Conservation (phyloP, 2,329 filamentous ascomycete genomes). For the Neoarthrinium moseri region DNA sequence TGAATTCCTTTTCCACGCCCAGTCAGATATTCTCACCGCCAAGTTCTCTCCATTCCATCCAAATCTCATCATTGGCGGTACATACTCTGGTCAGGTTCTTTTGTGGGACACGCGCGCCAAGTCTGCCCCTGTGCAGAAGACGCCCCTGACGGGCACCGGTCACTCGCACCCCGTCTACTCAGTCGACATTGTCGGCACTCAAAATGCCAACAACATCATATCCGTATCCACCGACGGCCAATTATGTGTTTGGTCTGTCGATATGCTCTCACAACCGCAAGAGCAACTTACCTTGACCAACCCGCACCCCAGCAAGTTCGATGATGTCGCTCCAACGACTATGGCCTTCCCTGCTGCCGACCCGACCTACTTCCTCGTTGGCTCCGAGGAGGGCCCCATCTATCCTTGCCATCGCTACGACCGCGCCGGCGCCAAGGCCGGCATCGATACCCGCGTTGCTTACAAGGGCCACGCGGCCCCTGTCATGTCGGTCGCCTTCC, state of each 20-base stretch:
- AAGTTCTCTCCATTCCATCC: constrained; percentile 99
- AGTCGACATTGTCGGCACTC: constrained; percentile 92
- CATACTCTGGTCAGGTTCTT: constrained; percentile 93
- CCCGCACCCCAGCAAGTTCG: constrained; percentile 82
- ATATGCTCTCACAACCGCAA: constrained; percentile 96
- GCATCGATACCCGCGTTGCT: constrained; percentile 82
- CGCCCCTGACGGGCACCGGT: constrained; percentile 88
- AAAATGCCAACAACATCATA: constrained; percentile 98
- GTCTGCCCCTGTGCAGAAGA: constrained; percentile 90
- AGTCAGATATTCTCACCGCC: constrained; percentile 90
- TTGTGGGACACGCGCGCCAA: constrained; percentile 95
- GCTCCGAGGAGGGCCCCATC: constrained; percentile 94
- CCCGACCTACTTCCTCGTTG: constrained; percentile 95
- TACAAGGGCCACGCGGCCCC: constrained; percentile 91
- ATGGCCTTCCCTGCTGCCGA: constrained; percentile 94
- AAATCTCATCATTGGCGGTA: constrained; percentile 91
- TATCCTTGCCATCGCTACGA: constrained; percentile 97
- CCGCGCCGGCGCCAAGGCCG: constrained; percentile 93
- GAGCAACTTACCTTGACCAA: constrained; percentile 87
- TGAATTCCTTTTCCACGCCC: constrained; percentile 95
- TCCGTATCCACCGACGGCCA: constrained; percentile 96
- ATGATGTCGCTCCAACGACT: constrained; percentile 92
- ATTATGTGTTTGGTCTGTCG: constrained; percentile 95
- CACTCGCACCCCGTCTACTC: constrained; percentile 97
- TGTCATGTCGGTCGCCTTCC: constrained; percentile 95